Conservation (phyloP, 2,329 filamentous ascomycete species). For the Verticillium nonalfalfae region DNA sequence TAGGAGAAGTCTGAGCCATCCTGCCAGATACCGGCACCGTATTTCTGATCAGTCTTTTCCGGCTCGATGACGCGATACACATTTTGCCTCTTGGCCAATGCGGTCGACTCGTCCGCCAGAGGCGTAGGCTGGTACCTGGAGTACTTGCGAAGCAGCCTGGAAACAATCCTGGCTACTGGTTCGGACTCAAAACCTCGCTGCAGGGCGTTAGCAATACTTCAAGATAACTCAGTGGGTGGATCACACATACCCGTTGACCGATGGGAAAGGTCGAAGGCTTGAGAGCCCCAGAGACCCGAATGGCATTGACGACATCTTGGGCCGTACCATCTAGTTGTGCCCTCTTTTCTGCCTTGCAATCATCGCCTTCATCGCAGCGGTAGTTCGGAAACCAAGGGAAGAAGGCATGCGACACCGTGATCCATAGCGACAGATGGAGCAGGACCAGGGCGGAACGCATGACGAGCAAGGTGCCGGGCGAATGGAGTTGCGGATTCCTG, state of each 20-base stretch:
- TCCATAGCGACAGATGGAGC: conserved; percentile 41
- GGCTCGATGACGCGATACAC: conserved; percentile 41
- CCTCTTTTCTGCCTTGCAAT: conserved; percentile 17
- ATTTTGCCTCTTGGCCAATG: conserved; percentile 33
- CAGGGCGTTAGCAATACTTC: neutral
- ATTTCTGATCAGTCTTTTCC: conserved; percentile 32
- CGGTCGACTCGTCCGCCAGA: conserved; percentile 9
- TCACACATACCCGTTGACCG: conserved; percentile 23
- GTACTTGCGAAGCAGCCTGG: conserved; percentile 33
- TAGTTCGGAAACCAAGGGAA: conserved; percentile 33
- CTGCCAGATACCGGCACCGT: conserved; percentile 52
- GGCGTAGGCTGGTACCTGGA: conserved; percentile 16
- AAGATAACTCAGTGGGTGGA: neutral
- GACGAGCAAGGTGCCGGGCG: conserved; percentile 10
- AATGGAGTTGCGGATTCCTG: neutral
- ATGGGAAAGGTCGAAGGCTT: conserved; percentile 32
- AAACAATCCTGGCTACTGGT: conserved; percentile 29
- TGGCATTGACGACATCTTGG: conserved; percentile 3
- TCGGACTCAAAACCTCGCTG: conserved; percentile 21
- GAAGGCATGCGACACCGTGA: conserved; percentile 39
- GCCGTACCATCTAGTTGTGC: conserved; percentile 1
- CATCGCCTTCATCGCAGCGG: conserved; percentile 17
- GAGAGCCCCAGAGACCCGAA: conserved; percentile 6
- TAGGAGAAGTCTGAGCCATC: conserved; percentile 63
- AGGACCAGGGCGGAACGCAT: conserved; percentile 35